phyloP scores from a whole-genome alignment of 495 filamentous ascomycete species.

The Collariella sp. region DNA sequence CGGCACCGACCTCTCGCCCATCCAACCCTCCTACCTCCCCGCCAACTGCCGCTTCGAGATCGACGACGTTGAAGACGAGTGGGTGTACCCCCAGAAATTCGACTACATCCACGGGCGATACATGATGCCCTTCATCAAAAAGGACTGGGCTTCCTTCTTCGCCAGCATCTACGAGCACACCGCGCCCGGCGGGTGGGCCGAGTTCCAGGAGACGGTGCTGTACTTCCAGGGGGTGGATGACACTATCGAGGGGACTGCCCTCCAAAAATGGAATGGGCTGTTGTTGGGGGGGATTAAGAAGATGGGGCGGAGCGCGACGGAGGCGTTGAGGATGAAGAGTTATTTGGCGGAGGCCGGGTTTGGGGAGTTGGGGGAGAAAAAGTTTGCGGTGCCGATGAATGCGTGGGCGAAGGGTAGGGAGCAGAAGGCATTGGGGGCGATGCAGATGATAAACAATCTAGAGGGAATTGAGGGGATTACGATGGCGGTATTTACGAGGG shows the following conservation, averaged over 20 bases:
- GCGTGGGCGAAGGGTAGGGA: conserved; percentile 44
- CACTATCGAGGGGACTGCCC: conserved; percentile 19
- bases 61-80: conserved; percentile 44
- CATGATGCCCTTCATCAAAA: conserved; percentile 3
- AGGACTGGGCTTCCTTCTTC: conserved; percentile 32
- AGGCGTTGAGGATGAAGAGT: conserved; percentile 17
- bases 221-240: conserved; percentile 27
- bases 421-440: conserved; percentile 41
- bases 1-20: conserved; percentile 42
- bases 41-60: conserved; percentile 42
- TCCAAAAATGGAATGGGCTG: conserved; percentile 28
- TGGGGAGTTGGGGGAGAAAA: conserved; percentile 34
- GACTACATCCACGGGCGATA: conserved; percentile 41
- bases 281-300: conserved; percentile 20
- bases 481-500: conserved; percentile 44
- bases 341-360: conserved; percentile 36
- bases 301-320: conserved; percentile 17
- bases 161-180: conserved; percentile 34
- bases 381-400: conserved; percentile 42
- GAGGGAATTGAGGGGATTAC: conserved; percentile 42
- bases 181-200: conserved; percentile 44
- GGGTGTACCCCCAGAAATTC: conserved; percentile 37
- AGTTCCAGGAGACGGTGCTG: conserved; percentile 38
- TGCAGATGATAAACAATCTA: conserved; percentile 31
- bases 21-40: conserved; percentile 38